Conservation (phyloP, 306 rosid species). For the Cotoneaster glaucophyllus region DNA sequence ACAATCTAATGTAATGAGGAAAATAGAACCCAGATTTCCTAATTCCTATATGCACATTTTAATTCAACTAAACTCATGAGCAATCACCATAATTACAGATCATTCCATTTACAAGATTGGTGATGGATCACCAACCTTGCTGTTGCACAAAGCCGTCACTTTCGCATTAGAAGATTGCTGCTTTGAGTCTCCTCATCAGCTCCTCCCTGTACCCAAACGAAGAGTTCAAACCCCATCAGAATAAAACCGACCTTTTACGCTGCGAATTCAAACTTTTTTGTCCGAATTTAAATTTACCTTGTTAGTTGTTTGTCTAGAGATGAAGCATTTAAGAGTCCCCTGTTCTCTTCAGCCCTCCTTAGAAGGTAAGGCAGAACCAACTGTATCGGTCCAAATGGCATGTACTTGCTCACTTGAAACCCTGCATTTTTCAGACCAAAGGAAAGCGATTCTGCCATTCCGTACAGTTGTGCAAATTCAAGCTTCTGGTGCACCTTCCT, state of each 20-base stretch:
- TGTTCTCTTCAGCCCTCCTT: constrained; percentile 87
- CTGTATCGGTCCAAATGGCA: constrained; percentile 86
- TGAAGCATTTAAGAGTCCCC: constrained; percentile 73
- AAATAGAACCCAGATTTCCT: neutral
- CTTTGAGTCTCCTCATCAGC: constrained; percentile 51
- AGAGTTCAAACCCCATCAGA: neutral
- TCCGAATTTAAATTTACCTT: constrained; percentile 32
- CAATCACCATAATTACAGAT: constrained; percentile 2
- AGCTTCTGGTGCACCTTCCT: constrained; percentile 65
- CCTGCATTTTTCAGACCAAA: constrained; percentile 78
- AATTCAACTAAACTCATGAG: neutral
- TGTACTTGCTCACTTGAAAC: constrained; percentile 88
- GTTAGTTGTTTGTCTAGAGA: constrained; percentile 63
- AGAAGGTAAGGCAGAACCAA: constrained; percentile 79
- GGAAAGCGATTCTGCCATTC: constrained; percentile 89
- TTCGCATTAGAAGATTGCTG: constrained; percentile 19
- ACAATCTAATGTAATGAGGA: neutral
- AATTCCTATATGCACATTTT: neutral
- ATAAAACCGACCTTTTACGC: neutral
- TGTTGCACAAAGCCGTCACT: neutral
- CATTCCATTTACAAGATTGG: neutral
- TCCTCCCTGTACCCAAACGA: constrained; percentile 40
- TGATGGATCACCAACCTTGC: neutral
- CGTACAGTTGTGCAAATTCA: constrained; percentile 81
- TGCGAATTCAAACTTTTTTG: neutral